phyloP scores from a whole-genome alignment of 306 rosid genomes.

The Gillenia trifoliata region DNA sequence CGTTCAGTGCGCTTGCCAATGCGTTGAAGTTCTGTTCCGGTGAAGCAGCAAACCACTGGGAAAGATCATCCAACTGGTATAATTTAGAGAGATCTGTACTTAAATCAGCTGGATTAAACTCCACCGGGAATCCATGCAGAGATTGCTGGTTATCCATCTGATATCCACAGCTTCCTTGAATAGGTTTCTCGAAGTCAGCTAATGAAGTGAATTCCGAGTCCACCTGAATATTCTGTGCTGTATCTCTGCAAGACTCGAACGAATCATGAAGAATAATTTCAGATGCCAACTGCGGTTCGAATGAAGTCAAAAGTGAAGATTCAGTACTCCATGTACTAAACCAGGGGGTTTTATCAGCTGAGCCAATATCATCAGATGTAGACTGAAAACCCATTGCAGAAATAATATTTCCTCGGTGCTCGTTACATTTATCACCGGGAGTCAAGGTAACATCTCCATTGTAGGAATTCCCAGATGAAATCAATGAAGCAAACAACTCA shows the following conservation, averaged over 20 bases:
- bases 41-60: constrained; percentile 53
- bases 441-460: constrained; percentile 25
- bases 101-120: constrained; percentile 32
- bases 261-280: constrained; percentile 30
- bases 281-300: constrained; percentile 25
- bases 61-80: constrained; percentile 49
- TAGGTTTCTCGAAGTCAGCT: constrained; percentile 13
- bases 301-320: constrained; percentile 43
- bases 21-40: constrained; percentile 29
- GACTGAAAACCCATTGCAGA: constrained; percentile 25
- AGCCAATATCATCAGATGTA: constrained; percentile 9
- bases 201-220: constrained; percentile 26
- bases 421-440: constrained; percentile 20
- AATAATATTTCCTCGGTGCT: constrained; percentile 21
- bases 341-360: constrained; percentile 7
- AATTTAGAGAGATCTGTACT: constrained; percentile 34
- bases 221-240: constrained; percentile 10
- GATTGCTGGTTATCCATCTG: constrained; percentile 24
- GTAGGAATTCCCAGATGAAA: constrained; percentile 40
- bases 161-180: constrained; percentile 27
- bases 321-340: constrained; percentile 36
- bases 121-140: constrained; percentile 29
- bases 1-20: constrained; percentile 29
- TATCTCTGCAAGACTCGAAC: constrained; percentile 21
- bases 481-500: constrained; percentile 44